Conservation (phyloP, 2,329 filamentous ascomycete genomes). For the Xylaria arbuscula region DNA sequence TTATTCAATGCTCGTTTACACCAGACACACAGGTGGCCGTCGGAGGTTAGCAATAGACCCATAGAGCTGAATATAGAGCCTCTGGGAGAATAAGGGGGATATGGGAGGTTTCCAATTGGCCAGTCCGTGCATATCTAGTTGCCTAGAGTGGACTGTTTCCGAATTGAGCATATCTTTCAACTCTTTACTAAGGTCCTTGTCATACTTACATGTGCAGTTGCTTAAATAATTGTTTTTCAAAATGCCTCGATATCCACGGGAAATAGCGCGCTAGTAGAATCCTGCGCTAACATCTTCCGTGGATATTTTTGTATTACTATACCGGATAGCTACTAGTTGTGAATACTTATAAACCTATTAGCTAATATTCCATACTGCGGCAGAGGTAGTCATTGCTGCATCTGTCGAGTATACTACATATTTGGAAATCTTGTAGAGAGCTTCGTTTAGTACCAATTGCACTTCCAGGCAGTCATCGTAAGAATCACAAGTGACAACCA, state of each 20-base stretch:
- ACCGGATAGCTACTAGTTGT: background rate
- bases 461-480: background rate
- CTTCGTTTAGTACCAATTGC: background rate
- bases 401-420: background rate
- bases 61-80: too few relatives aligned
- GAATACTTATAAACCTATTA: background rate
- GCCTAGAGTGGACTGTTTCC: too few relatives aligned
- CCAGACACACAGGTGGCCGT: too few relatives aligned
- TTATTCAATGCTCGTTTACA: too few relatives aligned
- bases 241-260: background rate
- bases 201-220: background rate
- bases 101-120: too few relatives aligned
- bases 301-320: background rate
- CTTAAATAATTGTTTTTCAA: background rate
- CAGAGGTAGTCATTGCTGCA: background rate
- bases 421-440: background rate
- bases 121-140: too few relatives aligned
- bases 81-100: too few relatives aligned
- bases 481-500: background rate
- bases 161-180: too few relatives aligned
- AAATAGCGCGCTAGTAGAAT: slow-evolving; percentile 6
- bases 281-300: background rate
- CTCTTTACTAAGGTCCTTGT: too few relatives aligned
- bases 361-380: background rate
- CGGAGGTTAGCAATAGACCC: too few relatives aligned